Conservation (phyloP, 1,284 basidiomycete species). For the Cutaneotrichosporon mucoides region DNA sequence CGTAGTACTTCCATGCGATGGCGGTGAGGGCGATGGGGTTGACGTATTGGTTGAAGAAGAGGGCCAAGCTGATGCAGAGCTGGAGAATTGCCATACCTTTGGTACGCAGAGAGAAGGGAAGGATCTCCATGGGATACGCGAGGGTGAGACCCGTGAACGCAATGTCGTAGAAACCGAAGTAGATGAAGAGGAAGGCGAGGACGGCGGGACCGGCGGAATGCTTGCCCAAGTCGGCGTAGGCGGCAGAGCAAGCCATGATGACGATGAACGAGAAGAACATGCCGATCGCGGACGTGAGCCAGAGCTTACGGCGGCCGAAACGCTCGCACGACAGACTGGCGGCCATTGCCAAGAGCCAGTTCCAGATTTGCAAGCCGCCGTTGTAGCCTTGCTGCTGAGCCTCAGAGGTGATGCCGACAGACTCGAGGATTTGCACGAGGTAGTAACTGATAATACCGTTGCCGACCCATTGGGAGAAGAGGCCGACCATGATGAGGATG, state of each 20-base stretch:
- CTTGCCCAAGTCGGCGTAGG: constrained; percentile 20
- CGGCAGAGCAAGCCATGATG: constrained; percentile 18
- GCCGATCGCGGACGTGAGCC: constrained; percentile 17
- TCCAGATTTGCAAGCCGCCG: constrained; percentile 21
- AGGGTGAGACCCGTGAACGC: constrained; percentile 12
- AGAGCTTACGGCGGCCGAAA: constrained; percentile 24
- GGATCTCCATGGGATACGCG: constrained; percentile 24
- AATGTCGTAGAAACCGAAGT: constrained; percentile 20
- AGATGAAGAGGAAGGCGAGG: constrained; percentile 23
- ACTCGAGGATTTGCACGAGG: constrained; percentile 13
- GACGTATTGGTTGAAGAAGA: constrained; percentile 20
- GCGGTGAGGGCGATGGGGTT: constrained; percentile 26
- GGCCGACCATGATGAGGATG: constrained; percentile 53
- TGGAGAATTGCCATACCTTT: constrained; percentile 12
- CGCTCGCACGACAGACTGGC: constrained; percentile 22
- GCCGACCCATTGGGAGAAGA: constrained; percentile 28
- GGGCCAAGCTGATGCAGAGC: neutral
- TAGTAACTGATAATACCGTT: constrained; percentile 14
- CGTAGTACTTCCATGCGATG: constrained; percentile 34
- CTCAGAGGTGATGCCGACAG: constrained; percentile 17
- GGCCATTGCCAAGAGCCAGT: constrained; percentile 18
- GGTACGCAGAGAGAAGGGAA: constrained; percentile 17
- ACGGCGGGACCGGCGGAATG: constrained; percentile 21
- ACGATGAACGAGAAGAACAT: constrained; percentile 23
- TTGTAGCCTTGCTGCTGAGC: constrained; percentile 19